Conservation (phyloP, 2,329 filamentous ascomycete species). For the Tricladium varicosporioides region DNA sequence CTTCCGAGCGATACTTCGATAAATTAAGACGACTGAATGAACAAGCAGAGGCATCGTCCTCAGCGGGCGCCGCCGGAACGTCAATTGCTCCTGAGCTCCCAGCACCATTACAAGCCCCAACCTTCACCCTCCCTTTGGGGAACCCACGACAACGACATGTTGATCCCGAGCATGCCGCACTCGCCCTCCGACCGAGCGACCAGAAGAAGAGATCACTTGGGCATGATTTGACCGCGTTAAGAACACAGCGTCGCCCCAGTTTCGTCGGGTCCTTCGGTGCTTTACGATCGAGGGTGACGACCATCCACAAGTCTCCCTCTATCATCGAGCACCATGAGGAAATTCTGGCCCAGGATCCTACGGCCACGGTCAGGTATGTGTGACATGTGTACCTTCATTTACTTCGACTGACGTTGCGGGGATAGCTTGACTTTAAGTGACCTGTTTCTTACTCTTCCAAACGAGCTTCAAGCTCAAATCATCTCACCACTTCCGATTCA, state of each 20-base stretch:
- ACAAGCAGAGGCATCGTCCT: constrained; percentile 35
- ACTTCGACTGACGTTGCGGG: constrained; percentile 12
- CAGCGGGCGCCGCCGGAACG: constrained; percentile 28
- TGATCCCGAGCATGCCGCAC: constrained; percentile 22
- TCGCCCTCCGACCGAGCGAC: constrained; percentile 27
- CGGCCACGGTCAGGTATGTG: constrained; percentile 22
- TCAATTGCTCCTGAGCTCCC: constrained; percentile 6
- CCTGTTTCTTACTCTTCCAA: constrained; percentile 57
- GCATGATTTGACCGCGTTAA: constrained; percentile 31
- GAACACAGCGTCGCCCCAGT: constrained; percentile 32
- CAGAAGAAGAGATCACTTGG: constrained; percentile 35
- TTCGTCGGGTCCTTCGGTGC: constrained; percentile 33
- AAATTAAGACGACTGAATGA: constrained; percentile 56
- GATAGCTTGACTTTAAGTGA: constrained; percentile 47
- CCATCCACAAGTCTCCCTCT: constrained; percentile 29
- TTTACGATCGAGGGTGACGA: constrained; percentile 31
- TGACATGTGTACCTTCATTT: neutral
- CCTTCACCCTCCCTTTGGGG: constrained; percentile 33
- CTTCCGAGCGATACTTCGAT: constrained; percentile 61
- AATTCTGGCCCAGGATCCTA: constrained; percentile 26
- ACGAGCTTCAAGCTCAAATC: constrained; percentile 62
- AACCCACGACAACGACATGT: constrained; percentile 24
- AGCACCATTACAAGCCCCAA: constrained; percentile 18
- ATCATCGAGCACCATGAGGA: constrained; percentile 30
- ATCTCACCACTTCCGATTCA: constrained; percentile 58